These are phyloP conservation scores for Hordeum pubiflorum DNA, from an alignment of 202 grass and related monocot genomes.

Conservation along the genomic window DNA sequence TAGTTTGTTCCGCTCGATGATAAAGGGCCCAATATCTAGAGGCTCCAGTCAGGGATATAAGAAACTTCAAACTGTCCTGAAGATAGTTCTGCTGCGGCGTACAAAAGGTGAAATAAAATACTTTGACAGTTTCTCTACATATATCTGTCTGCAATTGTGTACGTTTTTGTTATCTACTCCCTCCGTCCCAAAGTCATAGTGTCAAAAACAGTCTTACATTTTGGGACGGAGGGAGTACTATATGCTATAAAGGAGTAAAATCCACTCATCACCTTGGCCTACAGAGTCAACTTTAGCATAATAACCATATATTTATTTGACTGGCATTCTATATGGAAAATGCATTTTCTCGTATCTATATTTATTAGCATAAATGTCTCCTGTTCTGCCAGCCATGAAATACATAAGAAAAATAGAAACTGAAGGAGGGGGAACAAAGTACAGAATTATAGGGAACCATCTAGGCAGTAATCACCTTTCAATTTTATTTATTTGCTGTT, in stretches of 20 bases:
- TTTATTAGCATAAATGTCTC: not conserved
- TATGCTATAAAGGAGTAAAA: not conserved
- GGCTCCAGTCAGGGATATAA: constrained; percentile 52
- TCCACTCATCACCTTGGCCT: not conserved
- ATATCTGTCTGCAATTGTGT: not conserved
- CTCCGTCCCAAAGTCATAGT: too few species aligned
- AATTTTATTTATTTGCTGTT: not conserved
- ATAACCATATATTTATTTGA: not conserved
- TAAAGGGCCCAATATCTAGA: constrained; percentile 47
- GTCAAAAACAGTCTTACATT: too few species aligned
- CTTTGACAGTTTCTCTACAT: not conserved
- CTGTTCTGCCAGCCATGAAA: not conserved
- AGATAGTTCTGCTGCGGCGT: constrained; percentile 48
- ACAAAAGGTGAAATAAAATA: constrained; percentile 56
- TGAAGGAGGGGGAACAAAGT: not conserved
- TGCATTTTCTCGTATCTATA: not conserved
- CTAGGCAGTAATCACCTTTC: not conserved
- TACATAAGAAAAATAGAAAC: not conserved
- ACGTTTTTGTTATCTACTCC: not conserved
- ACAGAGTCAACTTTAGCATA: not conserved
- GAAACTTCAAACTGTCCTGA: constrained; percentile 73
- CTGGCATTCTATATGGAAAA: not conserved
- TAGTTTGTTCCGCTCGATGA: constrained; percentile 34
- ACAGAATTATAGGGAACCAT: not conserved
- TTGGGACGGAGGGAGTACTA: too few species aligned